Conservation (phyloP, 2,329 filamentous ascomycete species). For the Plenodomus biglobosus region DNA sequence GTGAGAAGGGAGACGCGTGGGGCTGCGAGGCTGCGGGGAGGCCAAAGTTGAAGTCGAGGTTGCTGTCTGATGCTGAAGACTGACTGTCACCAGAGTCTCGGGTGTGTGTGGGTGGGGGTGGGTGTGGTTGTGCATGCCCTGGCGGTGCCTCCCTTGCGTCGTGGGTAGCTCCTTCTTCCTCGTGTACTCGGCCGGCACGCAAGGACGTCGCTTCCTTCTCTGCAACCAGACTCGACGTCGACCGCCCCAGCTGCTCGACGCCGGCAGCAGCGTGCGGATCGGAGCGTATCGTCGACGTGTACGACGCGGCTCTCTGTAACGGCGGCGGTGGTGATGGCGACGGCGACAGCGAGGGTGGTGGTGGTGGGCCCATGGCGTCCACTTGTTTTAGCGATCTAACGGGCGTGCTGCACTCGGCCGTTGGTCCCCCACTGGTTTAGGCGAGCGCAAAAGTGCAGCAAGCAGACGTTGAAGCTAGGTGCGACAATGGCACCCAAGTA, state of each 20-base stretch:
- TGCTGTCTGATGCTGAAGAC: slow-evolving; percentile 8
- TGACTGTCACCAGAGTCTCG: slow-evolving; percentile 4
- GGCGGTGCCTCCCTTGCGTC: slow-evolving; percentile 3
- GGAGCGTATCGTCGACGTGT: slow-evolving; percentile 15
- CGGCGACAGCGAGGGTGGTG: neutral
- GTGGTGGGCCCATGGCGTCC: slow-evolving; percentile 20
- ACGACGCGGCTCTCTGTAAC: slow-evolving; percentile 21
- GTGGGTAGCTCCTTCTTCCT: slow-evolving; percentile 4
- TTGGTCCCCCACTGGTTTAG: slow-evolving; percentile 1
- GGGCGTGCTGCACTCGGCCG: neutral
- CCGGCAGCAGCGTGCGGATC: slow-evolving; percentile 9
- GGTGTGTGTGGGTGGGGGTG: neutral
- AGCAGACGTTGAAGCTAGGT: neutral
- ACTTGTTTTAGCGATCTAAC: neutral
- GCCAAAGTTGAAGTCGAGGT: slow-evolving; percentile 11
- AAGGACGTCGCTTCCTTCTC: slow-evolving; percentile 25
- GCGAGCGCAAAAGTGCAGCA: neutral
- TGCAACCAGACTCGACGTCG: slow-evolving; percentile 19
- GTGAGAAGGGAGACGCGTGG: slow-evolving; percentile 7
- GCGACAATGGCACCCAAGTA: neutral
- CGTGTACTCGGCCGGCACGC: slow-evolving; percentile 2
- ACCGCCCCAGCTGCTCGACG: slow-evolving; percentile 26
- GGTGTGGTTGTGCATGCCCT: too few species aligned
- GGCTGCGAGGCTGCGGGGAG: slow-evolving; percentile 4
- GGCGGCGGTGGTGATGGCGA: slow-evolving; percentile 2